Base-by-base conservation (phyloP, 2,329 filamentous ascomycete species). In the Pseudogymnoascus sp. region DNA sequence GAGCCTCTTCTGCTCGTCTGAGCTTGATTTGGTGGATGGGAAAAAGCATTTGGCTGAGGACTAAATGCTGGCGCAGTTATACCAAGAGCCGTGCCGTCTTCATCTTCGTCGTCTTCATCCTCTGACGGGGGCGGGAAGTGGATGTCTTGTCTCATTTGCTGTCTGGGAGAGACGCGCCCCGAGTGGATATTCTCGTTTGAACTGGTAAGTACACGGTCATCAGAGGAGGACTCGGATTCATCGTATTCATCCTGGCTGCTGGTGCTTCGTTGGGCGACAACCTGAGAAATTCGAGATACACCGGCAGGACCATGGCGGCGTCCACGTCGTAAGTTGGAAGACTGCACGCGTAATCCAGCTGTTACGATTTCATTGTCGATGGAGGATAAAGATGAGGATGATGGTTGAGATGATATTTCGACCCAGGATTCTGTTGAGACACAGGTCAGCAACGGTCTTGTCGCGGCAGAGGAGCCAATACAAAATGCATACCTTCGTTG, bases 161-260 rank as follows among this genome's bases (percentile, higher is more conserved):
- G 55, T 37, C 55, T 57, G 15, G 55, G 67, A 69, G 61, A 33
- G 62, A 67, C 34, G 68, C 65, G 62, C 45, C 71, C 58, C 57
- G 69, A 60, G 59, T 69, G 45, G 63, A 78, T 68, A 60, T 82
- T 78, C 66, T 85, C 83, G 48, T 76, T 79, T 12, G 83, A 85
- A 66, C 81, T 84, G 1, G 79, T 79, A 69, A 85, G 71, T 9
- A 82, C 66, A 12, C 80, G 82, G 67, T 96, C 92, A 63, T 96
- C 92, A 73, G 81, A 94, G 71, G 94, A 90, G 64, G 82, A 95
- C 72, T 95, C 91, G 63, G 88, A 95, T 76, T 96, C 91, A 33
- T 95, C 90, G 68, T 95, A 95, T 74, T 96, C 92, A 67, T 96
- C 92, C 71, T 96, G 90, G 68, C 92, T 95, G 73, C 90, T 95